Conservation (phyloP, 306 rosid genomes). For the Hippophae gyantsensis region DNA sequence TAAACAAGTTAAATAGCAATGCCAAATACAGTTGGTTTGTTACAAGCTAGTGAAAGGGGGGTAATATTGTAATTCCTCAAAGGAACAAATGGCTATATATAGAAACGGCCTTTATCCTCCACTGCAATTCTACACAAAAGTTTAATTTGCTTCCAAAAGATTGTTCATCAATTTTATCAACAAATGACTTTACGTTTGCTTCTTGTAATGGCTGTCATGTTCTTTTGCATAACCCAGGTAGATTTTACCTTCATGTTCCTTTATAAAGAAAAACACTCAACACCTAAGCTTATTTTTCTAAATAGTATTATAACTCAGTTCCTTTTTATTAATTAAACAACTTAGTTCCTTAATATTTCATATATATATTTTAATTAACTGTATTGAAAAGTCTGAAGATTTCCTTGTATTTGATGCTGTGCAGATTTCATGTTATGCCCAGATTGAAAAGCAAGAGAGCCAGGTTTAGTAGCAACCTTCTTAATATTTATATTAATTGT, state of each 20-base stretch:
- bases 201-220: conserved; percentile 10
- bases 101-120: not conserved
- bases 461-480: not conserved
- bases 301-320: no score
- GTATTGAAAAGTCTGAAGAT: not conserved
- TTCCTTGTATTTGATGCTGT: not conserved
- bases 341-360: no score
- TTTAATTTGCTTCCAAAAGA: no score
- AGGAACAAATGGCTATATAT: conserved; percentile 10
- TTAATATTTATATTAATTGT: no score
- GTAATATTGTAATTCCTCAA: not conserved
- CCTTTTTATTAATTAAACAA: no score
- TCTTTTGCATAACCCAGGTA: conserved; percentile 16
- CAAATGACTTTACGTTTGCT: conserved; percentile 22
- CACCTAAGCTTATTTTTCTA: no score
- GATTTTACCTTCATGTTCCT: not conserved
- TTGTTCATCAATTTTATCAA: no score
- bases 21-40: not conserved
- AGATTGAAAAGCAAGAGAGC: conserved; percentile 13
- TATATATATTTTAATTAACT: no score
- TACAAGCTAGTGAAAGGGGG: not conserved
- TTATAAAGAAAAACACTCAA: no score
- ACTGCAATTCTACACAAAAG: not conserved
- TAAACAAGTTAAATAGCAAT: no score
- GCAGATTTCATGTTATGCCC: conserved; percentile 20